Conservation (phyloP, 2,329 filamentous ascomycete genomes). For the Nannizzia gypsea region DNA sequence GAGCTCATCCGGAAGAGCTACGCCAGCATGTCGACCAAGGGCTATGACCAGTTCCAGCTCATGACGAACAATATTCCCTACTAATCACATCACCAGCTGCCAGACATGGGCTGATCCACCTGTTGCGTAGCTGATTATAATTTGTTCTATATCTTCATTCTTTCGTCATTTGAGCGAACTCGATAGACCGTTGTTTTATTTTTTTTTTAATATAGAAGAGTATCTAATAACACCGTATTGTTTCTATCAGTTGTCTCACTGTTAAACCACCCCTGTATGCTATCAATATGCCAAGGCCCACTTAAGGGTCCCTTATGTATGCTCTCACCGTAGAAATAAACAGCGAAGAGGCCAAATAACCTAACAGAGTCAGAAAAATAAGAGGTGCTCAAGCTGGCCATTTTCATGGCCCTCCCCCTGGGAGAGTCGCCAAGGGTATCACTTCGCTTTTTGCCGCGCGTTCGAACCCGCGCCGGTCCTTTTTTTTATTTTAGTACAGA, state of each 20-base stretch:
- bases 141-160: not conserved
- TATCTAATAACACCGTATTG: not conserved
- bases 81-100: slow-evolving; percentile 36
- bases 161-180: not conserved
- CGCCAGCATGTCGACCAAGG: slow-evolving; percentile 77
- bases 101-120: too few species aligned
- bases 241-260: too few species aligned
- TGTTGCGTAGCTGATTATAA: not conserved
- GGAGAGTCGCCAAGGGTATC: too few species aligned
- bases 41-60: slow-evolving; percentile 96
- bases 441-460: too few species aligned
- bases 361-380: too few species aligned
- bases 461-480: too few species aligned
- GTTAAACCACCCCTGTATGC: too few species aligned
- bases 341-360: not conserved
- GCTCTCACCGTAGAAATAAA: not conserved
- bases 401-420: too few species aligned
- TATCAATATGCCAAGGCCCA: too few species aligned
- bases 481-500: too few species aligned
- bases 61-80: slow-evolving; percentile 96
- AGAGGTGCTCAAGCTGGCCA: too few species aligned
- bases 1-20: slow-evolving; percentile 83
- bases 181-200: not conserved
- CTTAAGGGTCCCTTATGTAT: too few species aligned
- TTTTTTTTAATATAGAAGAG: not conserved